phyloP scores from a whole-genome alignment of 2,329 filamentous ascomycete species.

The Amauroascus verrucosus region DNA sequence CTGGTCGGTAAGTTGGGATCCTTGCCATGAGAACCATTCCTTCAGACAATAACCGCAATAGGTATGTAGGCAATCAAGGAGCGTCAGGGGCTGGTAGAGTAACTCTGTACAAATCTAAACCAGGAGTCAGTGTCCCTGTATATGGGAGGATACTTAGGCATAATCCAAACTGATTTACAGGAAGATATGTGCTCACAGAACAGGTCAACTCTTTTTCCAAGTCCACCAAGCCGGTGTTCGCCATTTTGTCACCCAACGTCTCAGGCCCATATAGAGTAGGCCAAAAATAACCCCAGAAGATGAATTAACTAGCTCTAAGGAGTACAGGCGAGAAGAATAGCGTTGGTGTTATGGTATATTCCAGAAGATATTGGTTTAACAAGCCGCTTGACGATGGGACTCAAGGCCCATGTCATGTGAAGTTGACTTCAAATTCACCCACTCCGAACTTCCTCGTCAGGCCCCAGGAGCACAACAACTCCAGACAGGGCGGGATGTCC shows the following conservation, averaged over 20 bases:
- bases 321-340: too few relatives aligned
- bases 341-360: too few relatives aligned
- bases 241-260: slow-evolving; percentile 8
- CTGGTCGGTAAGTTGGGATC: slow-evolving; percentile 42
- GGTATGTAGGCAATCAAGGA: slow-evolving; percentile 88
- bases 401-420: too few relatives aligned
- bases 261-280: slow-evolving; percentile 7
- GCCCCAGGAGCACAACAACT: too few relatives aligned
- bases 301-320: too few relatives aligned
- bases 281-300: background rate
- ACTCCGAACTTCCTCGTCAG: too few relatives aligned
- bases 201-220: slow-evolving; percentile 91
- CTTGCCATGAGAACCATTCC: slow-evolving; percentile 87
- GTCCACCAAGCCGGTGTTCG: slow-evolving; percentile 44
- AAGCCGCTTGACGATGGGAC: too few relatives aligned
- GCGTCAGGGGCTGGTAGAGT: slow-evolving; percentile 78
- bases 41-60: slow-evolving; percentile 93
- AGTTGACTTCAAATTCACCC: too few relatives aligned
- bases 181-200: slow-evolving; percentile 56
- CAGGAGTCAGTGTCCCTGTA: slow-evolving; percentile 1
- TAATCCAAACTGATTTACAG: background rate
- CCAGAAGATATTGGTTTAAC: too few relatives aligned
- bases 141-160: background rate
- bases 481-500: too few relatives aligned
- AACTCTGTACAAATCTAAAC: slow-evolving; percentile 88